Evolutionary conservation across 73 alveolate species (phyloP).

Genomic region (Effrenium voratum): DNA sequence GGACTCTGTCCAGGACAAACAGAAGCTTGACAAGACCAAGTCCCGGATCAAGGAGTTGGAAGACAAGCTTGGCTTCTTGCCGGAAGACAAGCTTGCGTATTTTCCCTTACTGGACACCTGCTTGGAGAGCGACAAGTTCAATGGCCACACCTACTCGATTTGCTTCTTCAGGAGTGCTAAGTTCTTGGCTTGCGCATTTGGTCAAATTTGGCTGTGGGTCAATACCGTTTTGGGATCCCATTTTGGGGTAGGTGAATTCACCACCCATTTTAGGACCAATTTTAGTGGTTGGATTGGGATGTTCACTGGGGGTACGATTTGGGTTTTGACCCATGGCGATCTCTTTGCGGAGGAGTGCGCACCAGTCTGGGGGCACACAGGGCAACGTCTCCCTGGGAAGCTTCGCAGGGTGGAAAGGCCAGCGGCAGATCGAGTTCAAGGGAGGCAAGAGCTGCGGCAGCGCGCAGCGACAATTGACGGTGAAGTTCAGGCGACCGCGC

Average conservation of each 20-base stretch:
- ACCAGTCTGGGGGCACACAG: too few species aligned
- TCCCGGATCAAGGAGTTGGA: background rate
- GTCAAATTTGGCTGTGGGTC: too few species aligned
- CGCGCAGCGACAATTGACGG: background rate
- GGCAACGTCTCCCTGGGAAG: slow-evolving; percentile 34
- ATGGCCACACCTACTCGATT: slow-evolving; percentile 30
- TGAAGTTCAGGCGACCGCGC: slow-evolving; percentile 9
- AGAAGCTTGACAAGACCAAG: too few species aligned
- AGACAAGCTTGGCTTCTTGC: background rate
- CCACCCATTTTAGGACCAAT: too few species aligned
- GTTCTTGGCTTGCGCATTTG: too few species aligned
- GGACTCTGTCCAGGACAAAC: too few species aligned
- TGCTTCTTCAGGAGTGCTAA: slow-evolving; percentile 10
- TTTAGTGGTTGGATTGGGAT: too few species aligned
- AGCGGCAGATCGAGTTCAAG: slow-evolving; percentile 26
- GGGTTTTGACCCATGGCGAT: too few species aligned
- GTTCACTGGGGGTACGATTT: too few species aligned
- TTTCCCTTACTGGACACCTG: slow-evolving; percentile 9
- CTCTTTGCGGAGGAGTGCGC: too few species aligned
- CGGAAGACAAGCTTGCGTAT: slow-evolving; percentile 26
- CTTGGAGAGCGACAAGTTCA: slow-evolving; percentile 2
- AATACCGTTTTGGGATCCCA: too few species aligned
- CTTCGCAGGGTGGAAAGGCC: slow-evolving; percentile 4
- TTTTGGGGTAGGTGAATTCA: too few species aligned
- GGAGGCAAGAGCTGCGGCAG: slow-evolving; percentile 18